A percentile compares a stretch with the other conserved stretches of the same genome.
phyloP scores from a whole-genome alignment of 805 yeast genomes.

The Candida ulmi region DNA sequence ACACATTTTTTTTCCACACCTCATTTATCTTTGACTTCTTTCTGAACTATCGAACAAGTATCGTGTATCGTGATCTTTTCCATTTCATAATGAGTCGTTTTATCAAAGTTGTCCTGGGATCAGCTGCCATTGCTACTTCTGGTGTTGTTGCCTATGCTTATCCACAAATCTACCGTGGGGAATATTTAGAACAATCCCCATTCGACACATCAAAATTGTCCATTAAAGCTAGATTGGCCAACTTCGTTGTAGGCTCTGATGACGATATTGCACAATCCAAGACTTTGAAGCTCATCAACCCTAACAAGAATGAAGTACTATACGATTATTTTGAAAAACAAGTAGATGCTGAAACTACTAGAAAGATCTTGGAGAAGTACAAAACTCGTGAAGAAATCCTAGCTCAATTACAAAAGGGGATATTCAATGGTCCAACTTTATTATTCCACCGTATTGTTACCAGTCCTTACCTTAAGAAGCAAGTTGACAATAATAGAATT shows the following conservation, averaged over 20 bases:
- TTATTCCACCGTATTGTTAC: conserved; percentile 18
- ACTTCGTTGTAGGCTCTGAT: conserved; percentile 3
- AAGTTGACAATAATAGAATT: conserved; percentile 9
- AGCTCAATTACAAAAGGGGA: conserved; percentile 15
- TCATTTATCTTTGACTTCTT: too few species aligned
- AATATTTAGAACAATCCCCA: conserved; percentile 13
- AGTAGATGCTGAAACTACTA: conserved; percentile 11
- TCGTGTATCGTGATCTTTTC: too few species aligned
- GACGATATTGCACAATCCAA: conserved; percentile 9
- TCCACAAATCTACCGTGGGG: conserved; percentile 10
- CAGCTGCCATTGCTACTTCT: conserved; percentile 7
- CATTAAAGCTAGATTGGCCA: conserved; percentile 1
- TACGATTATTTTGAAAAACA: conserved; percentile 18
- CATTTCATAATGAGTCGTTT: not conserved
- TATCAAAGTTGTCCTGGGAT: conserved; percentile 3
- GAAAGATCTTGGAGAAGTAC: conserved; percentile 12
- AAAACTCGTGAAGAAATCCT: conserved; percentile 18
- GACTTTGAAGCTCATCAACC: conserved; percentile 9
- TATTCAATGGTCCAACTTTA: conserved; percentile 19
- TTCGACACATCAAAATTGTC: conserved; percentile 4
- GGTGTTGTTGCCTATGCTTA: not conserved
- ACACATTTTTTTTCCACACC: too few species aligned
- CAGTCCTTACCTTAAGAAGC: conserved; percentile 13
- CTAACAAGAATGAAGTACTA: conserved; percentile 9
- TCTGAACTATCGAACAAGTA: too few species aligned